Percentiles rank a stretch among this genome's conserved stretches.
Evolutionary conservation across 2,329 filamentous ascomycete genomes (phyloP).

Genomic region (Penicillium verrucosum): DNA sequence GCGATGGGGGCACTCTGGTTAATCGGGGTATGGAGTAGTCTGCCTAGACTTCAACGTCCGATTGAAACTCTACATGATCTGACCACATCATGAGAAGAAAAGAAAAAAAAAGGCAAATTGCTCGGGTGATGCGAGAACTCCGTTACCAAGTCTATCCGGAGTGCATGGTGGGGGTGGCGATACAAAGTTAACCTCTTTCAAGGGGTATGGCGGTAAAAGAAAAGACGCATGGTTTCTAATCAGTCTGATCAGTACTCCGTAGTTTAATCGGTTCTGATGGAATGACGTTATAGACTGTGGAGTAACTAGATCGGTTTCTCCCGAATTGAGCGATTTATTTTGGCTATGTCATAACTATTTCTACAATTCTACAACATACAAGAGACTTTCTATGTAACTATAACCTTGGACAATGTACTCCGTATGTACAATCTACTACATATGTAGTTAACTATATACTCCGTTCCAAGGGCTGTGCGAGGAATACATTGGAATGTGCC

Average conservation of each 20-base stretch:
- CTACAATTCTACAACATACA: no score
- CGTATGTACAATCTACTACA: no score
- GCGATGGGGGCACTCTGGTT: not conserved
- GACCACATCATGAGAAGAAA: not conserved
- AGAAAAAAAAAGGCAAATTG: not conserved
- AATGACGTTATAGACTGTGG: constrained; percentile 2
- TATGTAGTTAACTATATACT: no score
- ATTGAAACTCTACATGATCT: not conserved
- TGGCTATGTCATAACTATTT: no score
- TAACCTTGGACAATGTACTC: no score
- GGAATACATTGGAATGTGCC: not conserved
- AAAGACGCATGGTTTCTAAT: not conserved
- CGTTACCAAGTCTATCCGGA: not conserved
- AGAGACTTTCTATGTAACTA: no score
- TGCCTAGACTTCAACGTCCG: not conserved
- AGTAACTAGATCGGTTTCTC: not conserved
- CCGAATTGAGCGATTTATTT: constrained; percentile 1
- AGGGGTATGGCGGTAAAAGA: not conserved
- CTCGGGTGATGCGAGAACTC: not conserved
- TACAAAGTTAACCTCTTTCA: not conserved
- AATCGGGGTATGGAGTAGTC: not conserved
- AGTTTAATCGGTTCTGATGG: not conserved
- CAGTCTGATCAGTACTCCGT: no score
- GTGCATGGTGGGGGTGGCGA: constrained; percentile 15
- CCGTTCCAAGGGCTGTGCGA: not conserved